These are phyloP conservation scores for Neurospora intermedia DNA, from an alignment of 495 filamentous ascomycete genomes.

Conservation along the genomic window DNA sequence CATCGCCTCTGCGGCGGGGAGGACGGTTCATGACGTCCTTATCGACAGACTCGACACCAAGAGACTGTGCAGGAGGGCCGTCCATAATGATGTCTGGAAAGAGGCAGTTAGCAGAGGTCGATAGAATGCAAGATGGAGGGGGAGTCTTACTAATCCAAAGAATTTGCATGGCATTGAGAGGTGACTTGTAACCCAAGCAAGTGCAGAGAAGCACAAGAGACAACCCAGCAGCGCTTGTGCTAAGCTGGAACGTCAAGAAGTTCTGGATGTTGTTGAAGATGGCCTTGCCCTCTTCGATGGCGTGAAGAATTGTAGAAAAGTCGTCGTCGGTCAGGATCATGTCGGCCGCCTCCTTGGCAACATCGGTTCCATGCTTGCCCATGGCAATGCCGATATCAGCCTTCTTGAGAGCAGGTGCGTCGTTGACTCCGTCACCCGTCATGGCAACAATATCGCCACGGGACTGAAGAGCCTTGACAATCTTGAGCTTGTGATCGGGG, in stretches of 20 bases:
- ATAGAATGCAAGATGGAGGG: background rate
- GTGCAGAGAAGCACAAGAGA: slow-evolving; percentile 87
- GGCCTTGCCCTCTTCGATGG: slow-evolving; percentile 96
- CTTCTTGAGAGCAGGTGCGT: slow-evolving; percentile 92
- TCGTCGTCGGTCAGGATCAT: slow-evolving; percentile 99
- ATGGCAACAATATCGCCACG: slow-evolving; percentile 97
- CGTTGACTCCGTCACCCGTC: slow-evolving; percentile 97
- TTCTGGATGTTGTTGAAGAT: slow-evolving; percentile 99
- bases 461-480: slow-evolving; percentile 79
- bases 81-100: slow-evolving; percentile 88
- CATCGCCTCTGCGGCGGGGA: slow-evolving; percentile 70
- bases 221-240: slow-evolving; percentile 89
- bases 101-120: slow-evolving; percentile 18
- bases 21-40: slow-evolving; percentile 88
- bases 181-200: slow-evolving; percentile 82
- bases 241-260: slow-evolving; percentile 96
- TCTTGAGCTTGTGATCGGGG: slow-evolving; percentile 96
- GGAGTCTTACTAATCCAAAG: slow-evolving; percentile 87
- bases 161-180: slow-evolving; percentile 98
- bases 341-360: slow-evolving; percentile 98
- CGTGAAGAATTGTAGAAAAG: slow-evolving; percentile 91
- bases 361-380: slow-evolving; percentile 90
- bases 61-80: slow-evolving; percentile 90
- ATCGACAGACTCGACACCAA: slow-evolving; percentile 92
- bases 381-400: slow-evolving; percentile 97